Conservation (phyloP, 495 filamentous ascomycete genomes). For the Umbilicaria muhlenbergii region DNA sequence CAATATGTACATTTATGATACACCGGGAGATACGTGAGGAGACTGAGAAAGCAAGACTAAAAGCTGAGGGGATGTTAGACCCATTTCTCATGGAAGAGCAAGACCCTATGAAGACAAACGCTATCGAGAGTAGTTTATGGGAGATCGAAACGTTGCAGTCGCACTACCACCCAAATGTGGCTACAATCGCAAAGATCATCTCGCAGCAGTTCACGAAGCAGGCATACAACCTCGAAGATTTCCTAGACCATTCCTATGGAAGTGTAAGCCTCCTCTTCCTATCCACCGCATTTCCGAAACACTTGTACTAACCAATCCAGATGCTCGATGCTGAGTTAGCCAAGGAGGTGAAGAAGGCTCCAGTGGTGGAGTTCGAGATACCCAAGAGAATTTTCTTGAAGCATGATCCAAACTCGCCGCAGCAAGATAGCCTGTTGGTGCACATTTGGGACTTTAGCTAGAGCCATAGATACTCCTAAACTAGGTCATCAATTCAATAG, state of each 20-base stretch:
- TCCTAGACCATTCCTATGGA: constrained; percentile 85
- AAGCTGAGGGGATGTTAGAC: constrained; percentile 57
- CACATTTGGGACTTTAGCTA: constrained; percentile 38
- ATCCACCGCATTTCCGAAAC: background rate
- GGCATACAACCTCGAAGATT: constrained; percentile 83
- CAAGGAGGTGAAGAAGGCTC: constrained; percentile 68
- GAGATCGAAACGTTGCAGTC: constrained; percentile 78
- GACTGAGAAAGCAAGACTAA: constrained; percentile 37
- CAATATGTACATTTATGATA: constrained; percentile 86
- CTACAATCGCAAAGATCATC: constrained; percentile 83
- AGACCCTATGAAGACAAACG: constrained; percentile 72
- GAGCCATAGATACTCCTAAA: background rate
- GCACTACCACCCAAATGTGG: constrained; percentile 96
- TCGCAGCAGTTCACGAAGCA: constrained; percentile 97
- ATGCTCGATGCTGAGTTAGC: constrained; percentile 70
- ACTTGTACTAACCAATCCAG: constrained; percentile 16
- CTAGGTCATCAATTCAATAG: no score
- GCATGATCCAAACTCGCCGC: constrained; percentile 25
- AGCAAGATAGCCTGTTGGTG: constrained; percentile 32
- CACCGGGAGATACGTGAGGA: constrained; percentile 52
- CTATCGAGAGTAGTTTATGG: constrained; percentile 89
- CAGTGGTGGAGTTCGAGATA: constrained; percentile 86
- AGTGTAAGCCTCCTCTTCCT: constrained; percentile 42
- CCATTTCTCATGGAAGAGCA: constrained; percentile 58
- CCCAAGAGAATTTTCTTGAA: constrained; percentile 72